Base-by-base conservation (phyloP, 2,329 filamentous ascomycete species). In the Fusarium sp. region DNA sequence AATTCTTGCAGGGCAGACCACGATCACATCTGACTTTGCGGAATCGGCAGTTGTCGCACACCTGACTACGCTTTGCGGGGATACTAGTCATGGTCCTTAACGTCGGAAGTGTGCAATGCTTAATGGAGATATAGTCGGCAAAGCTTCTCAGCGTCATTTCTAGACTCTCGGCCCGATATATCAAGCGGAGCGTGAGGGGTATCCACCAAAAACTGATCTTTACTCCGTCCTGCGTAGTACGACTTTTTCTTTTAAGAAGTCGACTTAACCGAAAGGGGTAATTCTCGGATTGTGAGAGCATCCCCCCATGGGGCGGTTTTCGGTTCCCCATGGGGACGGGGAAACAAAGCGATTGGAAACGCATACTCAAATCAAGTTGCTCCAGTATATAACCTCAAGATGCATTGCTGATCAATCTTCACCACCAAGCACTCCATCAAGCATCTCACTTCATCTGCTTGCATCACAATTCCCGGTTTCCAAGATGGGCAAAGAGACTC, bases 11-110 rank as follows among this genome's bases (percentile, higher is more conserved):
- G 10, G 76, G 77, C 26, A 71, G 43, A 4, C 70, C 74, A 15
- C 77, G 75, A 57, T 79, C 77, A 52, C 77, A 79, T 55, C 77
- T 79, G 50, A 77, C 75, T 56, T 79, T 79, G 54, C 77, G 72
- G 44, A 73, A 77, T 39, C 75, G 75, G 39, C 75, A 77, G 57
- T 73, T 77, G 44, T 77, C 75, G 61, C 75, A 77, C 9, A 75
- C 74, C 46, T 77, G 75, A 28, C 57, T 39, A 13, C 68, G 58
- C 35, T 62, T 63, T 33, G 43, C 44, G 20, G 42, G 43, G 20
- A 28, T 23, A 39, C 42, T 55, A 12, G 69, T 29, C 69, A 71
- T 65, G 9, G 31, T 39, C 20, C 9, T 33, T 20, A 35, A 18
- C 12, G 20, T 48, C 47, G 37, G 54, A 15, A 6, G 37, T 55